These are phyloP conservation scores for Trapa incisa DNA, from an alignment of 345 rosid species.

Conservation along the genomic window DNA sequence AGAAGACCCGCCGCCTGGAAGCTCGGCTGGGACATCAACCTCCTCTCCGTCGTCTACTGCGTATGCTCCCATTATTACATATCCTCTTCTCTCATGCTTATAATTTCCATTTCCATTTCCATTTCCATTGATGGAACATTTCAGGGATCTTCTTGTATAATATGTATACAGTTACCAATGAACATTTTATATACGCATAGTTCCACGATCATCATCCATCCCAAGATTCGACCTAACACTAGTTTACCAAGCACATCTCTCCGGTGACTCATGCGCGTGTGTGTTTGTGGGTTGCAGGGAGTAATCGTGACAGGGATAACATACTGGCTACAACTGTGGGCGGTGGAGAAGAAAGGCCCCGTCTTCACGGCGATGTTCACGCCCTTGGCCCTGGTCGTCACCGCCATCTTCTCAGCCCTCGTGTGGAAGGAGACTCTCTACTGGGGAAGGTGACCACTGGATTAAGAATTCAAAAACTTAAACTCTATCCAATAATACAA, in stretches of 20 bases:
- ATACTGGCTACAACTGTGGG: conserved; percentile 86
- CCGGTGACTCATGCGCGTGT: not conserved
- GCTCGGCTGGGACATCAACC: conserved; percentile 57
- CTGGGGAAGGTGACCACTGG: conserved; percentile 49
- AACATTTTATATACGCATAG: not conserved
- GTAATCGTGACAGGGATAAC: conserved; percentile 52
- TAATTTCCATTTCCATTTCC: too few relatives aligned
- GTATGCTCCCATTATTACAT: conserved; percentile 20
- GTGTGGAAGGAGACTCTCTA: conserved; percentile 56
- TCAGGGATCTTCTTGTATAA: not conserved
- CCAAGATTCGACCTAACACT: not conserved
- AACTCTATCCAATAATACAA: too few relatives aligned
- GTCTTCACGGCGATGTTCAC: conserved; percentile 68
- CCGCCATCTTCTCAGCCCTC: conserved; percentile 52
- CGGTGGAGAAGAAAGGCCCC: conserved; percentile 75
- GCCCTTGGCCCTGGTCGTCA: conserved; percentile 65
- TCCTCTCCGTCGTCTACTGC: conserved; percentile 67
- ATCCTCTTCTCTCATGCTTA: too few relatives aligned
- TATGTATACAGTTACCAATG: too few relatives aligned
- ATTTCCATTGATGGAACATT: not conserved
- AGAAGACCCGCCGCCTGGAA: conserved; percentile 64
- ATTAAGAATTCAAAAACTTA: too few relatives aligned
- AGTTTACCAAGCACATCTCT: not conserved
- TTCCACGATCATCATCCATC: not conserved
- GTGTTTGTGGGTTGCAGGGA: conserved; percentile 32